Evolutionary conservation across 192 early-diverging fungal genomes (phyloP), one percentile per base, ranked within the genome.

Genomic region (Jimgerdemannia flammicorona): DNA sequence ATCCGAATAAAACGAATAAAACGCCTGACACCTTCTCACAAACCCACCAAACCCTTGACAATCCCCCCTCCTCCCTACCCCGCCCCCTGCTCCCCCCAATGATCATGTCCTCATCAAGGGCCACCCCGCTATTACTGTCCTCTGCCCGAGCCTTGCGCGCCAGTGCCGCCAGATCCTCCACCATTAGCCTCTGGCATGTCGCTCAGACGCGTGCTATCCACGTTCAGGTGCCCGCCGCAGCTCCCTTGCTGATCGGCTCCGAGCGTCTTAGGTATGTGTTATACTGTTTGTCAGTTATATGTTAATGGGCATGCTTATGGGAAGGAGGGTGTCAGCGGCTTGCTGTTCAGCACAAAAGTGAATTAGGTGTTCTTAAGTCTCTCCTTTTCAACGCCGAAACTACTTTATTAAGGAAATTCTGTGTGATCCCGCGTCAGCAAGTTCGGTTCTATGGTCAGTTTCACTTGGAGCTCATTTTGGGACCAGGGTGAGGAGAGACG

Each of bases 371-470:
- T 54, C 4, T 39, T 18, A 11, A 64, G 7, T 42, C 64, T 42
- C 43, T 17, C 59, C 9, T 3, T 72, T 0, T 14, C 8, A 64
- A 20, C 43, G 41, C 64, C 19, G 17, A 59, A 59, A 59, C 6
- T 59, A 59, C n/a, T 40, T 67, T 49, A 29, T 69, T 9, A 29
- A 78, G 77, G 69, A 43, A 78, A 70, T 63, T 44, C 17, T 59
- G 67, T n/a, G 59, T 69, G 49, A n/a, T 70, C 11, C 73, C 66
- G 43, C 49, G 68, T 59, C 77, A 78, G 44, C 77, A 78, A 71
- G 11, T 78, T 19, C 67, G 77, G 65, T 70, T 72, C 44, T 78
- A 78, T 74, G 77, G 77, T 78, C 67, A 65, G 71, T 41, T 63
- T 29, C n/a, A 63, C 18, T 59, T 1, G 18, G 29, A n/a, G 63